phyloP scores from a whole-genome alignment of 169 alveolate species.

The Cyclospora cayetanensis region DNA sequence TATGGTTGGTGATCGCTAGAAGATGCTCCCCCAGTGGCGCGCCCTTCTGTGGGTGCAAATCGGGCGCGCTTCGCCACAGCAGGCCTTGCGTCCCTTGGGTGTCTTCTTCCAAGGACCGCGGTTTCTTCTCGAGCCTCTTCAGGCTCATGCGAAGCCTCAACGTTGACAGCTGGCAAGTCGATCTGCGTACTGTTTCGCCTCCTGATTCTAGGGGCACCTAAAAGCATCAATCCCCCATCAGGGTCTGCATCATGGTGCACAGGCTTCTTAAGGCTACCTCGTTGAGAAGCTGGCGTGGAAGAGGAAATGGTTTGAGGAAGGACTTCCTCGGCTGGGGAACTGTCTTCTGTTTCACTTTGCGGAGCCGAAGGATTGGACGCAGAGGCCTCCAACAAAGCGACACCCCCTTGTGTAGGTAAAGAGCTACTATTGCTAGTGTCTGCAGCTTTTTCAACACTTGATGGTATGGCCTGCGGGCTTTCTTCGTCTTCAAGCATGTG shows the following conservation, averaged over 20 bases:
- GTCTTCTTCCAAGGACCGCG: neutral
- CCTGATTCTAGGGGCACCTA: no score
- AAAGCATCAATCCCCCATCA: no score
- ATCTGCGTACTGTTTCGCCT: neutral
- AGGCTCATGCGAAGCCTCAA: neutral
- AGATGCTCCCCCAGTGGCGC: neutral
- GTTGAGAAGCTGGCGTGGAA: no score
- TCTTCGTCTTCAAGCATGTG: neutral
- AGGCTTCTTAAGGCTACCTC: no score
- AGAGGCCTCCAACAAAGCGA: slow-evolving; percentile 10
- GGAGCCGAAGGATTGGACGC: no score
- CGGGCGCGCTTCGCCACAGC: neutral
- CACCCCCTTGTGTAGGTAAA: neutral
- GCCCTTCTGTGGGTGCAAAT: neutral
- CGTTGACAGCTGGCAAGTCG: neutral
- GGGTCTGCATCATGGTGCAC: no score
- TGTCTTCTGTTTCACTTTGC: no score
- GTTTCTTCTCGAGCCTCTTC: neutral
- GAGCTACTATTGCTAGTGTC: neutral
- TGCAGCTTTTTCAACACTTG: neutral
- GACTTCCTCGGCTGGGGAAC: no score
- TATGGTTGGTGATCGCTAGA: neutral
- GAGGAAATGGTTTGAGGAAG: no score
- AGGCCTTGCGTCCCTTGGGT: neutral
- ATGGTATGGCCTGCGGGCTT: slow-evolving; percentile 16